These are phyloP conservation scores for Friedmanniomyces simplex DNA, from an alignment of 495 filamentous ascomycete species.

Conservation along the genomic window DNA sequence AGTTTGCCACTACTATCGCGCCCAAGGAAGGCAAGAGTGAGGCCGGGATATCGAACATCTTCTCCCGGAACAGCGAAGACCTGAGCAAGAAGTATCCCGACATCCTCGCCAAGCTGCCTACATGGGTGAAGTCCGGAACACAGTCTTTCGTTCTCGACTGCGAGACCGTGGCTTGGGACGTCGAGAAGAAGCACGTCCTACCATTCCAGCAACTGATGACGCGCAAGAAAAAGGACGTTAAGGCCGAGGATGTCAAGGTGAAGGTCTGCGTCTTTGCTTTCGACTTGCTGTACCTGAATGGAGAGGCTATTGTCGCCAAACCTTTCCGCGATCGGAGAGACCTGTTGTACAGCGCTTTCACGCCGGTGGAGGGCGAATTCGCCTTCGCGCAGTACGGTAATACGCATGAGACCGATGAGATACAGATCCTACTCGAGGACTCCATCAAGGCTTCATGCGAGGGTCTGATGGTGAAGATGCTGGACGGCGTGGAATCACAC, in stretches of 20 bases:
- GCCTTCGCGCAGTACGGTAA: conserved; percentile 79
- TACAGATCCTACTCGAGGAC: conserved; percentile 83
- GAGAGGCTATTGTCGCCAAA: conserved; percentile 80
- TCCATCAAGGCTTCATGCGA: conserved; percentile 91
- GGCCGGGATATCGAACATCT: conserved; percentile 72
- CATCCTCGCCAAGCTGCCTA: conserved; percentile 72
- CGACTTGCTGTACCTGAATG: conserved; percentile 87
- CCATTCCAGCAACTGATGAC: conserved; percentile 99
- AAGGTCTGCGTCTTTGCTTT: conserved; percentile 98
- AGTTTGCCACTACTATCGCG: conserved; percentile 44
- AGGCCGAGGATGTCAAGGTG: conserved; percentile 91
- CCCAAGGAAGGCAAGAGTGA: conserved; percentile 47
- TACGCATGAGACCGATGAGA: conserved; percentile 83
- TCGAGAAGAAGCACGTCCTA: conserved; percentile 79
- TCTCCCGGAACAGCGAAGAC: conserved; percentile 94
- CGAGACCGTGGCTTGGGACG: conserved; percentile 97
- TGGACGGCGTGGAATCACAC: conserved; percentile 79
- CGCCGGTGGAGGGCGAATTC: conserved; percentile 76
- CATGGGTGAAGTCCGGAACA: conserved; percentile 81
- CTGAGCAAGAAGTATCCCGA: conserved; percentile 96
- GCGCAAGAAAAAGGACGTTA: conserved; percentile 92
- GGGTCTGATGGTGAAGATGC: conserved; percentile 98
- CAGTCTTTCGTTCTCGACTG: conserved; percentile 95
- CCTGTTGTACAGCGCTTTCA: conserved; percentile 63
- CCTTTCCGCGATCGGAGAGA: conserved; percentile 74